Evolutionary conservation across 1,284 basidiomycete species (phyloP), one percentile per base, ranked within the genome.

Genomic region (Psilocybe mexicana): DNA sequence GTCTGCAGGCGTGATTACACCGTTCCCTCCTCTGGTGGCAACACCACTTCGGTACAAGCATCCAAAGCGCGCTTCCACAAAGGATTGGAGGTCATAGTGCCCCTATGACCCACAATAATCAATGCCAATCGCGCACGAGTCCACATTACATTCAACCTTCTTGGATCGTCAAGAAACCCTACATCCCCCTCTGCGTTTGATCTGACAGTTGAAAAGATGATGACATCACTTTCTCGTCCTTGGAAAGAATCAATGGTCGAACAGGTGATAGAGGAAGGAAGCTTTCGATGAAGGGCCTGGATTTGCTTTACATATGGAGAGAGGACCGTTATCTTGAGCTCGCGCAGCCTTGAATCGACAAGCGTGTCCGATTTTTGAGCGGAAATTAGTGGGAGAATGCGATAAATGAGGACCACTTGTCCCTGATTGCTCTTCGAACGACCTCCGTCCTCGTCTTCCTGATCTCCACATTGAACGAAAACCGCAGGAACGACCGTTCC

Each of bases 191-290:
- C 73, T 12, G 62, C 73, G 63, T 90, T 89, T 60, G 81, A 83
- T 8, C 89, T 79, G 12, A 92, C 88, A 1, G 86, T 85, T 0
- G 86, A 85, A 64, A 91, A 87, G 44, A 93, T 77, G 58, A 92
- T 80, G 33, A 90, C 77, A 53, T 87, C 85, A 65, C 85, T 86
- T 68, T 92, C 90, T 40, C 88, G 76, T 2, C 90, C 89, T 67
- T 92, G 90, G 68, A 90, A 92, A 0, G 86, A 85, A 63, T 90
- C 88, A 58, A 90, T 82, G 0, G 87, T 90, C 54, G 80, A 83
- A 45, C 78, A 79, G 18, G 78, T 72, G 53, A 80, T 70, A 14
- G 72, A 67, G 1, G 74, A 67, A 0, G 80, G 76, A 0, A 83
- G 69, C 1, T 68, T 69, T 25, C 74, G 67, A 23, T 76, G 74